A percentile compares a stretch with the other conserved stretches of the same genome.
phyloP scores from a whole-genome alignment of 176 grass and related monocot genomes.

The Otatea glauca region DNA sequence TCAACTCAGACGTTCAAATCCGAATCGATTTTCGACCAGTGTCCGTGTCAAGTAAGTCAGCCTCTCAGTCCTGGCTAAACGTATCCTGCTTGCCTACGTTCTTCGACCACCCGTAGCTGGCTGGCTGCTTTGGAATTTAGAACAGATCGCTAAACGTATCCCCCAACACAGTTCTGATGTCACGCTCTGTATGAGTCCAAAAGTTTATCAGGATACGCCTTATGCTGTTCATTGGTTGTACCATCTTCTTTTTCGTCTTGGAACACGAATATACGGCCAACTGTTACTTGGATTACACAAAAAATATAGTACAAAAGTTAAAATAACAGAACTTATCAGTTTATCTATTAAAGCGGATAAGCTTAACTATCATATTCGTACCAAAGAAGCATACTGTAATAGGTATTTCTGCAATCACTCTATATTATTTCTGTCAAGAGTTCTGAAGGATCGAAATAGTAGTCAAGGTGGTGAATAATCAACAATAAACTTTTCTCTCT shows the following conservation, averaged over 20 bases:
- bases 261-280: slow-evolving; percentile 2
- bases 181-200: slow-evolving; percentile 30
- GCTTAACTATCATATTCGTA: not conserved
- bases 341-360: not conserved
- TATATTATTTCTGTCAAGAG: not conserved
- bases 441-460: too few relatives aligned
- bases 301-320: not conserved
- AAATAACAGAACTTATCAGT: not conserved
- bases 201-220: slow-evolving; percentile 3
- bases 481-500: too few relatives aligned
- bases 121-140: slow-evolving; percentile 29
- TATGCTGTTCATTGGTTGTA: not conserved
- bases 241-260: not conserved
- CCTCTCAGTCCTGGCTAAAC: not conserved
- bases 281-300: not conserved
- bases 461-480: too few relatives aligned
- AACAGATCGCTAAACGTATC: not conserved
- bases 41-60: too few relatives aligned
- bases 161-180: not conserved
- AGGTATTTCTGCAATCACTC: not conserved
- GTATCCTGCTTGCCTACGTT: slow-evolving; percentile 27
- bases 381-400: not conserved
- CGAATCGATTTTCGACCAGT: too few relatives aligned
- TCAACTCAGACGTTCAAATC: too few relatives aligned
- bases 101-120: not conserved